Conservation (phyloP, 169 alveolate species). For the Nephromyces sp. region DNA sequence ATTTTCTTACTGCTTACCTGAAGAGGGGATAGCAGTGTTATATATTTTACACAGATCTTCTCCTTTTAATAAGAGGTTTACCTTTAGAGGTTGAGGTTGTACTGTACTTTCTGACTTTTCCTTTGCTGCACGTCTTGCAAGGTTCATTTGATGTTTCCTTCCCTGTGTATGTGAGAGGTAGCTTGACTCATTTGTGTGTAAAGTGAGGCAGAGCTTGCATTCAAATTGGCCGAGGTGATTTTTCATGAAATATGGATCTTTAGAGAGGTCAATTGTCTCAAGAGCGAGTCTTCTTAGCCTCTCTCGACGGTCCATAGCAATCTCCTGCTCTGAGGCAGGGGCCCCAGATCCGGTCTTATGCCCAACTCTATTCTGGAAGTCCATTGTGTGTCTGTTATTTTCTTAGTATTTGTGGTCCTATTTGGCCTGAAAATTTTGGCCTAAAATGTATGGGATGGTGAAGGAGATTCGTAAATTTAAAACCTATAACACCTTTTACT, state of each 20-base stretch:
- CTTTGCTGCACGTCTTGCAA: conserved; percentile 86
- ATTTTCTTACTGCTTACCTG: conserved; percentile 14
- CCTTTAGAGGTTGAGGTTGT: conserved; percentile 63
- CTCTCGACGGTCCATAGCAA: conserved; percentile 88
- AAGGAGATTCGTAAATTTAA: no score
- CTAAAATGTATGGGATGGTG: no score
- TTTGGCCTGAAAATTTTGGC: no score
- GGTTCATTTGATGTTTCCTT: conserved; percentile 67
- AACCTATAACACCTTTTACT: no score
- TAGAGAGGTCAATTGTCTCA: conserved; percentile 87
- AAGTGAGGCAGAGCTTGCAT: conserved; percentile 91
- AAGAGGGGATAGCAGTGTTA: conserved; percentile 1
- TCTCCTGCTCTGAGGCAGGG: conserved; percentile 86
- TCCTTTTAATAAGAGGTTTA: background rate
- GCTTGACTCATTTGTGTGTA: conserved; percentile 93
- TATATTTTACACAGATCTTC: background rate
- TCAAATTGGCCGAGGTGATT: conserved; percentile 86
- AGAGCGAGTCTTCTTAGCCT: conserved; percentile 85
- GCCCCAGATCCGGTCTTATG: conserved; percentile 95
- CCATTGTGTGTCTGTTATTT: no score
- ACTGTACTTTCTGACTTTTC: conserved; percentile 74
- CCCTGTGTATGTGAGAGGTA: conserved; percentile 97
- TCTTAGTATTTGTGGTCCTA: no score
- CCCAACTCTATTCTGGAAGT: conserved; percentile 91
- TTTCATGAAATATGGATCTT: conserved; percentile 91